phyloP scores from a whole-genome alignment of 2,329 filamentous ascomycete genomes.

The Trichoderma sp. region DNA sequence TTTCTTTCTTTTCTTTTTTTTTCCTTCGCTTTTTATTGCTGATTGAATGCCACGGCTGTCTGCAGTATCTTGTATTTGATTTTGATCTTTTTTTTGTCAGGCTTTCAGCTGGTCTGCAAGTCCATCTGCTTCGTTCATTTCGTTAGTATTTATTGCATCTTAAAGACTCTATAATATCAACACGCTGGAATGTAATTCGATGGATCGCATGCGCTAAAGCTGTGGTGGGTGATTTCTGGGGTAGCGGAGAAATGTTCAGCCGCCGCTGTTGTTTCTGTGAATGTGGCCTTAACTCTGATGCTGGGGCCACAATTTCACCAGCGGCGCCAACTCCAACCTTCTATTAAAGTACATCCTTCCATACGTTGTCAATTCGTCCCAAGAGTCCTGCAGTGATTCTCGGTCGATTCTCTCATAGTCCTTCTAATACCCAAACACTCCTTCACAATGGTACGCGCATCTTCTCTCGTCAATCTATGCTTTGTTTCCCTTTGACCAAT shows the following conservation, averaged over 20 bases:
- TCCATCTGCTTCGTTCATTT: not conserved
- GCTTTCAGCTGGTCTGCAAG: not conserved
- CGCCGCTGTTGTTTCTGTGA: conserved; percentile 36
- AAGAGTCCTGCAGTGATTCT: conserved; percentile 37
- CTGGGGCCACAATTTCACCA: conserved; percentile 30
- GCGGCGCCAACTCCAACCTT: conserved; percentile 22
- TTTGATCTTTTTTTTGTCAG: not conserved
- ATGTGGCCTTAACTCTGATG: conserved; percentile 43
- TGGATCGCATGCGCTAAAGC: not conserved
- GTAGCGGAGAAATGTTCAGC: conserved; percentile 35
- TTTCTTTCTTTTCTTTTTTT: too few relatives aligned
- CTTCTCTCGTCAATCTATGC: not conserved
- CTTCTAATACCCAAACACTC: conserved; percentile 21
- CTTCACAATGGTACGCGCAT: conserved; percentile 33
- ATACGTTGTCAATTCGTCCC: conserved; percentile 25
- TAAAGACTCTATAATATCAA: not conserved
- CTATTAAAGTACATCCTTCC: conserved; percentile 24
- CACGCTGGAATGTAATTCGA: not conserved
- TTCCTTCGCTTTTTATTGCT: too few relatives aligned
- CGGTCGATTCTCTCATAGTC: conserved; percentile 22
- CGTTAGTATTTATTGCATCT: not conserved
- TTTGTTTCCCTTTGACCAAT: not conserved
- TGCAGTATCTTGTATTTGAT: not conserved
- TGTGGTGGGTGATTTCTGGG: not conserved
- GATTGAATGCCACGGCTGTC: not conserved